These are phyloP conservation scores for Colletotrichum neosansevieriae DNA, from an alignment of 2,329 filamentous ascomycete species.

Conservation along the genomic window DNA sequence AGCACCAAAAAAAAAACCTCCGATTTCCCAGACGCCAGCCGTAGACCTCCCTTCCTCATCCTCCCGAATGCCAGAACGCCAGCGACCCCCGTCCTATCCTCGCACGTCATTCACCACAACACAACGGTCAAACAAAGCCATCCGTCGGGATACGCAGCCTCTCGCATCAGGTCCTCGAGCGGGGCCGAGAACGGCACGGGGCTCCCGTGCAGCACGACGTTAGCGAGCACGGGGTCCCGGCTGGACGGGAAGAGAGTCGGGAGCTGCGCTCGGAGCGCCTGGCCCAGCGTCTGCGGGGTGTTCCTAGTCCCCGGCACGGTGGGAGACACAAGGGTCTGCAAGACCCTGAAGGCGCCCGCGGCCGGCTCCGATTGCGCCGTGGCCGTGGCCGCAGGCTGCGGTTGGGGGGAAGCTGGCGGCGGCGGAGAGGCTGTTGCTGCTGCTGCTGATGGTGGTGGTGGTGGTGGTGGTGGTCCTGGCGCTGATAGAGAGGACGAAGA, in stretches of 20 bases:
- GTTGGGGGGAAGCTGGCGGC: not conserved
- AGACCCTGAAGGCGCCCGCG: constrained; percentile 72
- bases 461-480: not conserved
- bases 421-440: constrained; percentile 38
- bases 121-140: constrained; percentile 88
- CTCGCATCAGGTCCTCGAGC: constrained; percentile 84
- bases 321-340: constrained; percentile 80
- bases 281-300: constrained; percentile 72
- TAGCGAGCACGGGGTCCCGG: constrained; percentile 84
- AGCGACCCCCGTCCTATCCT: not conserved
- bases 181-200: constrained; percentile 83
- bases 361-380: constrained; percentile 39
- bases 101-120: constrained; percentile 64
- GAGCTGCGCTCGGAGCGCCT: constrained; percentile 79
- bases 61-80: too few species aligned
- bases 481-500: not conserved
- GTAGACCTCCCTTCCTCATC: too few species aligned
- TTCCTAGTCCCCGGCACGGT: constrained; percentile 49
- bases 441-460: constrained; percentile 44
- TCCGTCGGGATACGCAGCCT: constrained; percentile 89
- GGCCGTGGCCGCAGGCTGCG: not conserved
- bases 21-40: too few species aligned
- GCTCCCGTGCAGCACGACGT: constrained; percentile 87
- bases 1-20: too few species aligned
- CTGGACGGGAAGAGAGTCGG: constrained; percentile 89